phyloP scores from a whole-genome alignment of 805 yeast genomes.

The Pachysolen tannophilus region DNA sequence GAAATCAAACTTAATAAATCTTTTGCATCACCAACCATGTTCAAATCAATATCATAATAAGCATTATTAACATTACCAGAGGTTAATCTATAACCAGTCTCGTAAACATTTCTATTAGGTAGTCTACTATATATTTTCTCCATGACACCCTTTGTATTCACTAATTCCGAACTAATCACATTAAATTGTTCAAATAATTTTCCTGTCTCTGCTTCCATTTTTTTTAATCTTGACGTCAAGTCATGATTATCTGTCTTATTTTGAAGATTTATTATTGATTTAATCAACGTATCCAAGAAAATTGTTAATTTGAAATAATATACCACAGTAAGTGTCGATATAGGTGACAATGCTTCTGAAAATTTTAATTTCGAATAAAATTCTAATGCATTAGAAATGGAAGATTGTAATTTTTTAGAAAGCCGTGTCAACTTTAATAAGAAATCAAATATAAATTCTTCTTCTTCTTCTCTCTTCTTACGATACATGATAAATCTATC shows the following conservation, averaged over 20 bases:
- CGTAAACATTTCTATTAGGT: too few relatives aligned
- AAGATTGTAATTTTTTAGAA: slow-evolving; percentile 15
- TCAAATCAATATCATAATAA: slow-evolving; percentile 3
- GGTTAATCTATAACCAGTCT: too few relatives aligned
- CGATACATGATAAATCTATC: too few relatives aligned
- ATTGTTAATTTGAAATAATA: background rate
- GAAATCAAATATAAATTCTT: slow-evolving; percentile 19
- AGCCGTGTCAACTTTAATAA: slow-evolving; percentile 22
- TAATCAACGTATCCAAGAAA: slow-evolving; percentile 6
- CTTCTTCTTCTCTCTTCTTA: slow-evolving; percentile 15
- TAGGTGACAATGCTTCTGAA: background rate
- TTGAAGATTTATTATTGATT: slow-evolving; percentile 8
- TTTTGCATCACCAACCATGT: background rate
- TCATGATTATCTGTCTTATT: slow-evolving; percentile 10
- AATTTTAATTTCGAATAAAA: background rate
- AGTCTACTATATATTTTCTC: too few relatives aligned
- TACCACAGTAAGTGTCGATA: background rate
- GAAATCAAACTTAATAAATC: slow-evolving; percentile 1
- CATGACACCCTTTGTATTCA: too few relatives aligned
- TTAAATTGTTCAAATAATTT: slow-evolving; percentile 5
- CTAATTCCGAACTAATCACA: too few relatives aligned
- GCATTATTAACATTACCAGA: too few relatives aligned
- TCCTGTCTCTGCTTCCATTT: slow-evolving; percentile 5
- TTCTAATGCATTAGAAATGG: background rate
- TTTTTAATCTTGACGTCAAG: slow-evolving; percentile 8